A percentile compares a stretch with the other conserved stretches of the same genome.
These are phyloP conservation scores for Abrus precatorius DNA, from an alignment of 306 rosid genomes.

Conservation along the genomic window DNA sequence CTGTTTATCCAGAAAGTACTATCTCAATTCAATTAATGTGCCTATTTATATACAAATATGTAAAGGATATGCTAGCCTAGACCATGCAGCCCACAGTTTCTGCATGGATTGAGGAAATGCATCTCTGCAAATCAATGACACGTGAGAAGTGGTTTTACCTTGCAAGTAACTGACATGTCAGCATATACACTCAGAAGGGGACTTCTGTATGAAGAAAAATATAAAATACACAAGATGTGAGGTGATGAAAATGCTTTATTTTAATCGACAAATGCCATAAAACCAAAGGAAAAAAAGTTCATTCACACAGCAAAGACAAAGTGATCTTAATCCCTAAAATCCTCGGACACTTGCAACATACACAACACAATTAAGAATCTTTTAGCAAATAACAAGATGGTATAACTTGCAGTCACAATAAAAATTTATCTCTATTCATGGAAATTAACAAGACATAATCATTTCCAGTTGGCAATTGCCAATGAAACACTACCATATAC, in stretches of 20 bases:
- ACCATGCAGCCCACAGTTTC: slow-evolving; percentile 26
- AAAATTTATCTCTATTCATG: background rate
- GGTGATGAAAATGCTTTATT: slow-evolving; percentile 37
- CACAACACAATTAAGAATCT: background rate
- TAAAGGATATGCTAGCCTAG: slow-evolving; percentile 14
- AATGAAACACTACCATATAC: slow-evolving; percentile 20
- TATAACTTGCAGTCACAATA: background rate
- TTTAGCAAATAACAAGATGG: background rate
- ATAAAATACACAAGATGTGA: slow-evolving; percentile 36
- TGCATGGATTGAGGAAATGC: slow-evolving; percentile 36
- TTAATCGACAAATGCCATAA: slow-evolving; percentile 37
- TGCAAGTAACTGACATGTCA: slow-evolving; percentile 94
- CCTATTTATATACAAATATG: background rate
- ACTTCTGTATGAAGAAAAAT: slow-evolving; percentile 74
- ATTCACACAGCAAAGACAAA: slow-evolving; percentile 11
- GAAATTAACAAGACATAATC: background rate
- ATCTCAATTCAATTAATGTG: slow-evolving; percentile 15
- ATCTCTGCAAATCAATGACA: slow-evolving; percentile 30
- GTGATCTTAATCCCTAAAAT: slow-evolving; percentile 15
- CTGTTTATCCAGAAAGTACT: slow-evolving; percentile 5
- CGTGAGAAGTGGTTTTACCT: slow-evolving; percentile 63
- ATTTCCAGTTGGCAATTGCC: background rate
- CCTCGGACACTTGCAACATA: slow-evolving; percentile 10
- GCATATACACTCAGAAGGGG: slow-evolving; percentile 96
- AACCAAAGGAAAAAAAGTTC: background rate